Evolutionary conservation across 108 stramenopile genomes (phyloP), one percentile per base, ranked within the genome.

Genomic region (Fragilariopsis cylindrus): DNA sequence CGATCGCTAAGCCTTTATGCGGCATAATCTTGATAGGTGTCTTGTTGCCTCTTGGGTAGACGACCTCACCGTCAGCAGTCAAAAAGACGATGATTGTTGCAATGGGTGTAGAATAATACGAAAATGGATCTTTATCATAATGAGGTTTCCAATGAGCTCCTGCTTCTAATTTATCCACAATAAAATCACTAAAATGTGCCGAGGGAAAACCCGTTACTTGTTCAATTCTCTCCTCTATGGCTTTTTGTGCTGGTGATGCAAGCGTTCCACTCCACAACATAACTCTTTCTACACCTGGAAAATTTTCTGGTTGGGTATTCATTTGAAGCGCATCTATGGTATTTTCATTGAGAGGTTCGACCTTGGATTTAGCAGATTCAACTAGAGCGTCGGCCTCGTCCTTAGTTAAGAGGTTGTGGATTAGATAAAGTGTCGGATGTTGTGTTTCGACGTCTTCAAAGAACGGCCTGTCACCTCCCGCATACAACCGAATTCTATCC

Each of bases 391-490:
- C 84, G n/a, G 90, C 85, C 67, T 96, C 92, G 13, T 85, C 81
- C n/a, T 43, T 44, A 3, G 88, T 90, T 47, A 96, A 64, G 54
- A 92, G 79, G 74, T 96, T 93, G 84, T 96, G 95, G 83, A 96
- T 96, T 41, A 96, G 71, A 56, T 96, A 96, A 15, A 96, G 81
- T 11, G 88, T 70, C 1, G 95, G 95, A 4, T 74, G 56, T 3
- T 58, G 49, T 3, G 88, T 74, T 12, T 84, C 79, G 9, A 90
- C 91, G 77, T 96, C 95, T 75, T 96, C 95, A 73, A 94, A 96
- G 73, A 93, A 96, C n/a, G 95, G 95, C 41, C 95, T 76, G 57
- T 96, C 95, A 4, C 91, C 95, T 43, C 91, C 95, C 7, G 91
- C 91, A 76, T 96, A 96, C 21, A 96, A 72, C 42, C 95, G 73